phyloP scores from a whole-genome alignment of 129 eudicot species.

The Pulicaria dysenterica region DNA sequence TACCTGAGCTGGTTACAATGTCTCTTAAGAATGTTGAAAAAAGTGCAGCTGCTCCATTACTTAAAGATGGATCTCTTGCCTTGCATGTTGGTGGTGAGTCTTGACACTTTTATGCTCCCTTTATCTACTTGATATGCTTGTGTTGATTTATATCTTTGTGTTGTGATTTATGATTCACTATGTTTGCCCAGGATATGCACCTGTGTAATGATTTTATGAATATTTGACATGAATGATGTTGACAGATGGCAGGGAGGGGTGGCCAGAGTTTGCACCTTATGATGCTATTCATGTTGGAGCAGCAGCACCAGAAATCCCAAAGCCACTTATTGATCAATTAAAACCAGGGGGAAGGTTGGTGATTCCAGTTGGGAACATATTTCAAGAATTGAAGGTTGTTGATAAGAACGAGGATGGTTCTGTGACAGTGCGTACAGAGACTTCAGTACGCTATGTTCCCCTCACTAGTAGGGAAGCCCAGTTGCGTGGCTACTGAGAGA shows the following conservation, averaged over 20 bases:
- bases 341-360: constrained; percentile 97
- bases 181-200: no score
- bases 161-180: no score
- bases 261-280: constrained; percentile 89
- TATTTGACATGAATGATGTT: neutral
- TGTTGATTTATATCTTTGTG: no score
- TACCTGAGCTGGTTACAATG: constrained; percentile 71
- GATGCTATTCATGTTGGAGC: constrained; percentile 99
- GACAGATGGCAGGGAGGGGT: constrained; percentile 91
- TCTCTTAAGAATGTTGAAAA: constrained; percentile 66
- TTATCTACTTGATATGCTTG: neutral
- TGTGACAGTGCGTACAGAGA: constrained; percentile 59
- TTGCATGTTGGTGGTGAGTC: constrained; percentile 81
- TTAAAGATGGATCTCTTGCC: constrained; percentile 71
- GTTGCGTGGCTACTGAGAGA: constrained; percentile 59
- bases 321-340: constrained; percentile 77
- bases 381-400: constrained; percentile 79
- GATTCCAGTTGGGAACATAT: constrained; percentile 85
- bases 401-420: constrained; percentile 84
- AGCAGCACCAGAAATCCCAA: constrained; percentile 87
- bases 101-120: neutral
- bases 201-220: no score
- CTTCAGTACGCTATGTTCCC: constrained; percentile 94
- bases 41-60: constrained; percentile 79
- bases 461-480: constrained; percentile 88